These are phyloP conservation scores for Boletellus sp. DNA, from an alignment of 1,284 basidiomycete species.

Conservation along the genomic window DNA sequence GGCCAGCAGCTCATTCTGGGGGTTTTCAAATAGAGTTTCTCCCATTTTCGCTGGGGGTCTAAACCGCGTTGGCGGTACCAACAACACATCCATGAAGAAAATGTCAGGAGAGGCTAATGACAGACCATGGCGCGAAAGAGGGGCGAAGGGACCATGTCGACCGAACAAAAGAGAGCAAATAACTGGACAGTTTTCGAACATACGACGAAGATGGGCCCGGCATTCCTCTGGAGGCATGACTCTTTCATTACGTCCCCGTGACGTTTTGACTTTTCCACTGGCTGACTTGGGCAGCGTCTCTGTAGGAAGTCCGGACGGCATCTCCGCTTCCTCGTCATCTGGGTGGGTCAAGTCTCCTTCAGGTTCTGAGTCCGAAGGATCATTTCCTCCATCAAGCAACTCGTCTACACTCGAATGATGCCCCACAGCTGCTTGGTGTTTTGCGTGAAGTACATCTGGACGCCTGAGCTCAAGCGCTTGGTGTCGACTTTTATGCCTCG, in stretches of 20 bases:
- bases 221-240: slow-evolving; percentile 91
- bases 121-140: slow-evolving; percentile 50
- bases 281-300: slow-evolving; percentile 58
- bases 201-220: slow-evolving; percentile 84
- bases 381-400: slow-evolving; percentile 42
- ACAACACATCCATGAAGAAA: slow-evolving; percentile 94
- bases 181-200: slow-evolving; percentile 82
- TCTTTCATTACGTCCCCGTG: slow-evolving; percentile 80
- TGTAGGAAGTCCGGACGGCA: slow-evolving; percentile 12
- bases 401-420: slow-evolving; percentile 27
- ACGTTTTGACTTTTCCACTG: slow-evolving; percentile 73
- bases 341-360: slow-evolving; percentile 45
- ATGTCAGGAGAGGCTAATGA: slow-evolving; percentile 84
- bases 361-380: slow-evolving; percentile 42
- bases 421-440: slow-evolving; percentile 36
- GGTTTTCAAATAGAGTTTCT: slow-evolving; percentile 92
- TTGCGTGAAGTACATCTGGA: slow-evolving; percentile 65
- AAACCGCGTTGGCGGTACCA: slow-evolving; percentile 93
- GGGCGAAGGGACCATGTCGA: slow-evolving; percentile 83
- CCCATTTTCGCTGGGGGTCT: slow-evolving; percentile 92
- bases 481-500: slow-evolving; percentile 75
- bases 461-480: slow-evolving; percentile 53
- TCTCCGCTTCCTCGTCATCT: slow-evolving; percentile 46
- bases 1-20: slow-evolving; percentile 92
- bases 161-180: slow-evolving; percentile 90